phyloP scores from a whole-genome alignment of 371 early-diverging fungal genomes.

The Mucor saturninus region DNA sequence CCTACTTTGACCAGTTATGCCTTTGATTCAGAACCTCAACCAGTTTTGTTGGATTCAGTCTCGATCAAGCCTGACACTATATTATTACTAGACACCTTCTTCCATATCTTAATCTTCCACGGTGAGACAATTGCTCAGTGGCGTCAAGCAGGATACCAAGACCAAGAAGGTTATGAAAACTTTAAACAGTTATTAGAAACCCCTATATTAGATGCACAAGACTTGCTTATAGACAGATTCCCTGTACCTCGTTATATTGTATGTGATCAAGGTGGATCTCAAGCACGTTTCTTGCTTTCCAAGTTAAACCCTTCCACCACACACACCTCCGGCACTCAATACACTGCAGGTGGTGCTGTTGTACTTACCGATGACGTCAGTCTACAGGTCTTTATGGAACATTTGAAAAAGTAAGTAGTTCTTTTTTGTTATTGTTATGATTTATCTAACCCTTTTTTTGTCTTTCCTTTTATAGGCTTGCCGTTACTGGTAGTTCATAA shows the following conservation, averaged over 20 bases:
- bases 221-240: constrained; percentile 92
- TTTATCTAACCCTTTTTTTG: not conserved
- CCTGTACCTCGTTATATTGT: constrained; percentile 99
- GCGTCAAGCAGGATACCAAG: constrained; percentile 57
- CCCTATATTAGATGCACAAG: constrained; percentile 89
- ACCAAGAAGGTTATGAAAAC: constrained; percentile 65
- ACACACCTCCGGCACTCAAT: constrained; percentile 72
- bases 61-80: constrained; percentile 97
- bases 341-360: constrained; percentile 54
- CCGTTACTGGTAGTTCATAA: constrained; percentile 55
- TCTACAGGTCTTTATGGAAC: constrained; percentile 96
- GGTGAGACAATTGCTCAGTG: constrained; percentile 73
- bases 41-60: constrained; percentile 97
- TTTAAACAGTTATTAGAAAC: constrained; percentile 93
- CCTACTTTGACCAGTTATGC: constrained; percentile 96
- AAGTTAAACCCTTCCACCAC: constrained; percentile 99
- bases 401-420: constrained; percentile 82
- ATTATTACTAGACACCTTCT: constrained; percentile 96
- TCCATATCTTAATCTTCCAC: constrained; percentile 59
- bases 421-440: constrained; percentile 1
- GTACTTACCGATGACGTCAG: constrained; percentile 98
- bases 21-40: constrained; percentile 85
- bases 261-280: constrained; percentile 97
- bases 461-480: constrained; percentile 33
- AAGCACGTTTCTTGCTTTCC: constrained; percentile 98